A percentile compares a stretch with the other conserved stretches of the same genome.
Evolutionary conservation across 768 basidiomycete genomes (phyloP).

Genomic region (Lentinula sp.): DNA sequence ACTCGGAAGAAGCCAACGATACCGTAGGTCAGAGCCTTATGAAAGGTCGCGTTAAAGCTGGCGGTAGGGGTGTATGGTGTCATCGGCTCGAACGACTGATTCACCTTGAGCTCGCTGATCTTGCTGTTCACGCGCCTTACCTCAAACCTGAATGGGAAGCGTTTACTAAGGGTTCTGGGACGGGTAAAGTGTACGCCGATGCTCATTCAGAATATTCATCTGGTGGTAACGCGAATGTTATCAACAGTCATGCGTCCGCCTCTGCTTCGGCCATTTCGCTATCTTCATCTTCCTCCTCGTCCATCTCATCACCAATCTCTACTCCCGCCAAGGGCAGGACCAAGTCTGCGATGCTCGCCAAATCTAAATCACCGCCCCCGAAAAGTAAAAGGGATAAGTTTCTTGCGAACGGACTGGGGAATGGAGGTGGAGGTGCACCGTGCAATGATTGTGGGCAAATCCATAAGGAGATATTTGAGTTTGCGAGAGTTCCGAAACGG

Average conservation of each 20-base stretch:
- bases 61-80: slow-evolving; percentile 56
- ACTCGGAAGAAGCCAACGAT: slow-evolving; percentile 25
- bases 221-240: neutral
- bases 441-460: slow-evolving; percentile 39
- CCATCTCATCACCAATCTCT: neutral
- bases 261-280: neutral
- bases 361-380: neutral
- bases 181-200: slow-evolving; percentile 9
- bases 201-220: slow-evolving; percentile 8
- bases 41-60: slow-evolving; percentile 59
- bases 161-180: slow-evolving; percentile 18
- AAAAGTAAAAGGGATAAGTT: neutral
- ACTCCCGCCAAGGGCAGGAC: neutral
- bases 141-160: slow-evolving; percentile 44
- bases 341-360: neutral
- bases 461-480: slow-evolving; percentile 80
- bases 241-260: neutral
- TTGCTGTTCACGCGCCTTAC: slow-evolving; percentile 53
- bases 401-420: slow-evolving; percentile 14
- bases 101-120: slow-evolving; percentile 74
- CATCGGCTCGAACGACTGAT: slow-evolving; percentile 78
- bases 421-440: slow-evolving; percentile 14
- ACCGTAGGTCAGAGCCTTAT: slow-evolving; percentile 40
- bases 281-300: neutral
- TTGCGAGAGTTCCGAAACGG: slow-evolving; percentile 48